Evolutionary conservation across 371 early-diverging fungal species (phyloP).

Genomic region (Actinomucor elegans): DNA sequence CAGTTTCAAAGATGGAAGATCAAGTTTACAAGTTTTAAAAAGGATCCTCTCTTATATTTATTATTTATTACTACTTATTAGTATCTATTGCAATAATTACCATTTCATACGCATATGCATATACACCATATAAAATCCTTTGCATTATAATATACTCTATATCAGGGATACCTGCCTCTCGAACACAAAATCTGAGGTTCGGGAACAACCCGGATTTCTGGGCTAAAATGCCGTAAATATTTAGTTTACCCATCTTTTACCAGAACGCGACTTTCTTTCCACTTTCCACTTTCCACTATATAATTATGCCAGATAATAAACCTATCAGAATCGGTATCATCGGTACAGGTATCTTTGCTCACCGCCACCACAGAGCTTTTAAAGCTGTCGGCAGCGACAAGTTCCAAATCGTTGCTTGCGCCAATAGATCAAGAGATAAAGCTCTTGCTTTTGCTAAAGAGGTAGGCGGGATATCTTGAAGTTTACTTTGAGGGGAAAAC

Average conservation of each 20-base stretch:
- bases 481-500: neutral
- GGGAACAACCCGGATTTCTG: too few relatives aligned
- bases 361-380: conserved; percentile 49
- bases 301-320: too few relatives aligned
- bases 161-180: too few relatives aligned
- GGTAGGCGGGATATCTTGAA: conserved; percentile 13
- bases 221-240: too few relatives aligned
- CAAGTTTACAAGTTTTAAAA: conserved; percentile 93
- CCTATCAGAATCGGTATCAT: conserved; percentile 51
- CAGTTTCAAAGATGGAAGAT: conserved; percentile 83
- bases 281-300: too few relatives aligned
- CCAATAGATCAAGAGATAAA: conserved; percentile 49
- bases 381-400: conserved; percentile 36
- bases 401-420: conserved; percentile 48
- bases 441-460: conserved; percentile 48
- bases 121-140: too few relatives aligned
- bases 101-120: too few relatives aligned
- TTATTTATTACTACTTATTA: neutral
- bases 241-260: too few relatives aligned
- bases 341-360: conserved; percentile 55
- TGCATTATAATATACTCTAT: too few relatives aligned
- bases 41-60: too few relatives aligned
- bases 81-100: neutral
- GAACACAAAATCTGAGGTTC: too few relatives aligned
- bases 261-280: too few relatives aligned